Conservation (phyloP, 2,329 filamentous ascomycete genomes). For the Hypoxylon sp. region DNA sequence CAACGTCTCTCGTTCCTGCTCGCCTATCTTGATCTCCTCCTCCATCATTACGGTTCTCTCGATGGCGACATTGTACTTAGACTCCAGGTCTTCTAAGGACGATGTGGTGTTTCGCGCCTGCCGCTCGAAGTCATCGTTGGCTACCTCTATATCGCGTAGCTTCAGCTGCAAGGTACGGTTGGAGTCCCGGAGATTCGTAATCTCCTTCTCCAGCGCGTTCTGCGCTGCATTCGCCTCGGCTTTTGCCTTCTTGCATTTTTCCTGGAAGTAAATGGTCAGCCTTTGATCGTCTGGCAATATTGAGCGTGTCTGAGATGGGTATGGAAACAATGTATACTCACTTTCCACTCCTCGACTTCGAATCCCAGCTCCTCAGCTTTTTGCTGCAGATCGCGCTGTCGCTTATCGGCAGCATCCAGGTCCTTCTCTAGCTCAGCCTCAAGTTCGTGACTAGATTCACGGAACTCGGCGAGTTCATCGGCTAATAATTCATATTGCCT, state of each 20-base stretch:
- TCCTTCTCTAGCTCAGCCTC: constrained; percentile 97
- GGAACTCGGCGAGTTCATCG: constrained; percentile 91
- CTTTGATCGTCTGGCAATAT: neutral
- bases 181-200: constrained; percentile 87
- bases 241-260: constrained; percentile 97
- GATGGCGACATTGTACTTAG: constrained; percentile 95
- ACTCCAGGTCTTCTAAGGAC: constrained; percentile 95
- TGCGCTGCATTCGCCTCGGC: constrained; percentile 87
- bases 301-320: neutral
- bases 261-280: constrained; percentile 62
- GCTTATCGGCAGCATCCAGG: constrained; percentile 93
- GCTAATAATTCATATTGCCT: constrained; percentile 93
- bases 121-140: constrained; percentile 97
- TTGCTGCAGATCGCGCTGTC: constrained; percentile 85
- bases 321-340: constrained; percentile 57
- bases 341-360: constrained; percentile 99
- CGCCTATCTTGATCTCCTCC: constrained; percentile 90
- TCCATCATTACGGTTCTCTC: constrained; percentile 94
- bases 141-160: constrained; percentile 94
- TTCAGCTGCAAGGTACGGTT: constrained; percentile 85
- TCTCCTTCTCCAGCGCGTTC: constrained; percentile 91
- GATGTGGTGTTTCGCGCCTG: constrained; percentile 96
- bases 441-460: constrained; percentile 91
- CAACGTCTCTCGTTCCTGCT: constrained; percentile 89
- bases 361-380: constrained; percentile 87